These are phyloP conservation scores for Candida caryicola DNA, from an alignment of 805 yeast species.

Conservation along the genomic window DNA sequence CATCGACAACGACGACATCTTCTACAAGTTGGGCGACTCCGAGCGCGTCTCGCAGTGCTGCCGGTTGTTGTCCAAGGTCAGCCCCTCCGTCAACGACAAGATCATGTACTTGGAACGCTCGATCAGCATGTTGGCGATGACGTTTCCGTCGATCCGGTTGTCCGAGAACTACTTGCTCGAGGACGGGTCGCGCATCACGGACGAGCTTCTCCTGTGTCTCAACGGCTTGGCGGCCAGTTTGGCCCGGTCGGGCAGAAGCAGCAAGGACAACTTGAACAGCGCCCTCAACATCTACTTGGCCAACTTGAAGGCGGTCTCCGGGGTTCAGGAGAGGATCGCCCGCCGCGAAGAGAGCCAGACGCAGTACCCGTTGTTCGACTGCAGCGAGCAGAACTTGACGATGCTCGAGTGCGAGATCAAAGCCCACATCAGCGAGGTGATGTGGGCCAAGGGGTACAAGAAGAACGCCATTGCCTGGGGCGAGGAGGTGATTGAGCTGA, in stretches of 20 bases:
- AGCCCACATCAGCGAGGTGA: conserved; percentile 40
- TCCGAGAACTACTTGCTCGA: conserved; percentile 25
- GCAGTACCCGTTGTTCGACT: conserved; percentile 36
- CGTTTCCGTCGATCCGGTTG: conserved; percentile 25
- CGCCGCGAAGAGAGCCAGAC: conserved; percentile 21
- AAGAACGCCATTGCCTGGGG: conserved; percentile 41
- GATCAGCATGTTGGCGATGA: conserved; percentile 29
- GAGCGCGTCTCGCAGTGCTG: conserved; percentile 41
- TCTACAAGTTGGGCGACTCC: conserved; percentile 38
- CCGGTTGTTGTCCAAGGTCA: conserved; percentile 31
- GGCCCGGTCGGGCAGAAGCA: conserved; percentile 18
- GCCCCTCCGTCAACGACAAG: conserved; percentile 17
- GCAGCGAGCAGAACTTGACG: conserved; percentile 26
- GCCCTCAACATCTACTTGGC: conserved; percentile 38
- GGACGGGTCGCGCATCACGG: conserved; percentile 29
- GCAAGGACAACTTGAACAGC: conserved; percentile 16
- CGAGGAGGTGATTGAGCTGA: conserved; percentile 39
- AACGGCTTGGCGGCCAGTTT: conserved; percentile 33
- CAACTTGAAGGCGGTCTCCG: conserved; percentile 26
- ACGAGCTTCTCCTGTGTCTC: conserved; percentile 34
- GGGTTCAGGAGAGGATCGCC: conserved; percentile 17
- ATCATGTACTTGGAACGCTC: conserved; percentile 28
- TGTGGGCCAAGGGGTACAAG: conserved; percentile 41
- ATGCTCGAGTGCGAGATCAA: conserved; percentile 30
- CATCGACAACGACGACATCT: conserved; percentile 35